A percentile compares a stretch with the other conserved stretches of the same genome.
Conservation (phyloP, 2,329 filamentous ascomycete species). For the Thermomyces lanuginosus region DNA sequence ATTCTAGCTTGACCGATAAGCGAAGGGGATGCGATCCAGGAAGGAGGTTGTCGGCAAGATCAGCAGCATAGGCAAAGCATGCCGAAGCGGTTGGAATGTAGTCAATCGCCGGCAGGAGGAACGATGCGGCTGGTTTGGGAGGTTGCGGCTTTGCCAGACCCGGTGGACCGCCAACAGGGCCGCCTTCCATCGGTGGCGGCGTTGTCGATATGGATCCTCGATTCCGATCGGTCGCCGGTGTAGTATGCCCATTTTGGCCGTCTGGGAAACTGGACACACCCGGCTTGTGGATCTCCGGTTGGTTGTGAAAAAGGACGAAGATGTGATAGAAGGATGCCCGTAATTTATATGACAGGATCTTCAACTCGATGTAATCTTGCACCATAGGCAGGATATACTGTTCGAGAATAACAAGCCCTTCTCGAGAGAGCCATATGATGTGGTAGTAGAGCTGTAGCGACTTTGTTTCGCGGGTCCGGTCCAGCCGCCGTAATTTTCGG, state of each 20-base stretch:
- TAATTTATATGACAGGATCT: constrained; percentile 79
- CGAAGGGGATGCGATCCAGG: constrained; percentile 82
- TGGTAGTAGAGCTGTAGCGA: constrained; percentile 73
- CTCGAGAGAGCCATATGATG: constrained; percentile 88
- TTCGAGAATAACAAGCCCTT: constrained; percentile 77
- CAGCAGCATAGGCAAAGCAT: constrained; percentile 63
- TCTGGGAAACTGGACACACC: constrained; percentile 30
- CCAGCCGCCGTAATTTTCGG: constrained; percentile 66
- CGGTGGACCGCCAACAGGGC: constrained; percentile 38
- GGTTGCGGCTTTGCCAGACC: constrained; percentile 19
- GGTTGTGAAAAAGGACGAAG: constrained; percentile 90
- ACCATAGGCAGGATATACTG: constrained; percentile 73
- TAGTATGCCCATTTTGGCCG: constrained; percentile 13
- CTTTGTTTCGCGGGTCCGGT: constrained; percentile 59
- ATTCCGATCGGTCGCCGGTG: constrained; percentile 8
- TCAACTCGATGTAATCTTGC: constrained; percentile 61
- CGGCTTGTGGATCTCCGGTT: constrained; percentile 55
- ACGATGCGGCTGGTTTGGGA: constrained; percentile 41
- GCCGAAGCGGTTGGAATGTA: constrained; percentile 69
- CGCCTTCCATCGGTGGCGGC: constrained; percentile 39
- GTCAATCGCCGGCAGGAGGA: constrained; percentile 62
- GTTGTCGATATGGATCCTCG: constrained; percentile 22
- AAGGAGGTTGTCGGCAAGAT: constrained; percentile 57
- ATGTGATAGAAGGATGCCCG: constrained; percentile 92
- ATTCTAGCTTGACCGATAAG: constrained; percentile 80